phyloP scores from a whole-genome alignment of 2,329 filamentous ascomycete genomes.

The Orbilia quercus region DNA sequence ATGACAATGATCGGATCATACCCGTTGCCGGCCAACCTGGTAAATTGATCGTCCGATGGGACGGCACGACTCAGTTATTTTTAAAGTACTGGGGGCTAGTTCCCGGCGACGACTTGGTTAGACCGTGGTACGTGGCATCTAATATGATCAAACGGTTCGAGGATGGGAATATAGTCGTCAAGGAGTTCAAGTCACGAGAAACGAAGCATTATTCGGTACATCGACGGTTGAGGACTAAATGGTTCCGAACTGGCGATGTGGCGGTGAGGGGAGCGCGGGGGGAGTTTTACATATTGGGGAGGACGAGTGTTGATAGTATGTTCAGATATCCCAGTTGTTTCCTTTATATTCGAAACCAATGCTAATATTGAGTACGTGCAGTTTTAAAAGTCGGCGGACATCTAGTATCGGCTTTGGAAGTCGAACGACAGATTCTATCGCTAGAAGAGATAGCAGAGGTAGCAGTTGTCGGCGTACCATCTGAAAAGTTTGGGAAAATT shows the following conservation, averaged over 20 bases:
- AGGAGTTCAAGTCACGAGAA: neutral
- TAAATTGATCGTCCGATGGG: constrained; percentile 38
- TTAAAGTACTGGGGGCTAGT: constrained; percentile 86
- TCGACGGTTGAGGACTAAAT: constrained; percentile 80
- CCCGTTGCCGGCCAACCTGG: constrained; percentile 19
- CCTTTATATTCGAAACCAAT: constrained; percentile 57
- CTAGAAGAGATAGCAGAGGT: constrained; percentile 73
- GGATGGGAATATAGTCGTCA: constrained; percentile 23
- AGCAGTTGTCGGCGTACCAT: constrained; percentile 77
- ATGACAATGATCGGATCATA: constrained; percentile 20
- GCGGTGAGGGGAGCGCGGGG: constrained; percentile 67
- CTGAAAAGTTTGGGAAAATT: constrained; percentile 17
- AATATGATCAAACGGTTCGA: constrained; percentile 12
- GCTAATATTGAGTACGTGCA: constrained; percentile 66
- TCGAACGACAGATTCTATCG: constrained; percentile 85
- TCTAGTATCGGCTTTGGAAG: constrained; percentile 88
- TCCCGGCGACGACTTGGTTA: too few species aligned
- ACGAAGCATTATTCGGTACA: constrained; percentile 56
- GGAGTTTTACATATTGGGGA: constrained; percentile 76
- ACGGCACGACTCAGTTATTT: constrained; percentile 65
- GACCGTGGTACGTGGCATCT: too few species aligned
- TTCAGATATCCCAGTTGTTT: constrained; percentile 13
- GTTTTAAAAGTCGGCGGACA: constrained; percentile 76
- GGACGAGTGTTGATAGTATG: constrained; percentile 72
- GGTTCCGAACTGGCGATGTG: constrained; percentile 98